Conservation (phyloP, 2,329 filamentous ascomycete species). For the Hypoxylon sp. region DNA sequence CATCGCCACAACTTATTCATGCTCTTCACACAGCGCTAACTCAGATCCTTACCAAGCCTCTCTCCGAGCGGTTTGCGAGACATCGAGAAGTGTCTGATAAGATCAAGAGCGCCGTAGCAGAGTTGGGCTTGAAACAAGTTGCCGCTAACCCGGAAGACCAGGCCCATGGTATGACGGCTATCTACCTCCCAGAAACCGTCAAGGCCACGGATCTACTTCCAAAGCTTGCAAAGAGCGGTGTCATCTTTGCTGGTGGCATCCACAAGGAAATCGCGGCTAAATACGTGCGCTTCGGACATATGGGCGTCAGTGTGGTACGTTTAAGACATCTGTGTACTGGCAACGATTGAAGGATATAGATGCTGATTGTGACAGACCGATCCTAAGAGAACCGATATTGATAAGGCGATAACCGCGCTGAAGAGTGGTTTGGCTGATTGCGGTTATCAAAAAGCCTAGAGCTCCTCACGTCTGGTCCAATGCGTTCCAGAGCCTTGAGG, state of each 20-base stretch:
- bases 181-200: conserved; percentile 90
- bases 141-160: conserved; percentile 89
- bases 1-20: conserved; percentile 92
- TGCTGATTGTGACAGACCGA: conserved; percentile 70
- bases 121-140: conserved; percentile 88
- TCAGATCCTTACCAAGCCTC: conserved; percentile 85
- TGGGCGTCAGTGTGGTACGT: conserved; percentile 90
- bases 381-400: conserved; percentile 82
- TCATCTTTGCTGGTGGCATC: conserved; percentile 94
- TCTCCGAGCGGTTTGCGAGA: conserved; percentile 85
- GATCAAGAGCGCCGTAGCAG: conserved; percentile 86
- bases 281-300: conserved; percentile 97
- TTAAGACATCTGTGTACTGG: conserved; percentile 11
- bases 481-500: background rate
- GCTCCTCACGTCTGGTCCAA: conserved; percentile 5
- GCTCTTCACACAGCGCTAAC: conserved; percentile 90
- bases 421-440: conserved; percentile 81
- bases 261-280: conserved; percentile 95
- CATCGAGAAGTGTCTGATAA: conserved; percentile 85
- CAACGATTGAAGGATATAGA: conserved; percentile 11
- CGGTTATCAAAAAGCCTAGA: conserved; percentile 70
- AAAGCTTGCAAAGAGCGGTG: conserved; percentile 85
- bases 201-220: conserved; percentile 87
- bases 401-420: conserved; percentile 84
- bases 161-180: conserved; percentile 97